phyloP scores from a whole-genome alignment of 1,284 basidiomycete genomes.

The Sphagnurus paluster region DNA sequence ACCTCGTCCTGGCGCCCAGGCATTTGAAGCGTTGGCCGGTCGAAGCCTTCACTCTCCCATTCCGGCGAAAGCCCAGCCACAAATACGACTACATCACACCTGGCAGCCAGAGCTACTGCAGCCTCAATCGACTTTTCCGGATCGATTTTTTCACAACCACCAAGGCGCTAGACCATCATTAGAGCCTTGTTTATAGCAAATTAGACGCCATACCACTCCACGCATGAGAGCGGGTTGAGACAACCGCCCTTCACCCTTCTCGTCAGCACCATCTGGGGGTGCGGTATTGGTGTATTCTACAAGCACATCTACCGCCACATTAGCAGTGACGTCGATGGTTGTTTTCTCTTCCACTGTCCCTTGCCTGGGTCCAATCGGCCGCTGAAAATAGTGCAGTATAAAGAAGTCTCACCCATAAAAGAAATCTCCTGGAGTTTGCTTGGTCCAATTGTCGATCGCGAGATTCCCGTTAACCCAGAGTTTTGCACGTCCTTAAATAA shows the following conservation, averaged over 20 bases:
- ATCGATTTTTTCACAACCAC: conserved; percentile 64
- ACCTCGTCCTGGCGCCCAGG: conserved; percentile 66
- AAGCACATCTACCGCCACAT: conserved; percentile 47
- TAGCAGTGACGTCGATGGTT: conserved; percentile 42
- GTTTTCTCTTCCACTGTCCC: conserved; percentile 65
- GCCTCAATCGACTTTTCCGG: conserved; percentile 56
- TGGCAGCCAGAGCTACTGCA: conserved; percentile 59
- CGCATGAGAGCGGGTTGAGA: conserved; percentile 67
- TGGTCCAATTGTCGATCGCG: conserved; percentile 70
- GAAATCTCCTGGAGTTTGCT: conserved; percentile 65
- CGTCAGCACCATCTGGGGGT: conserved; percentile 45
- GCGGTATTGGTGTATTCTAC: conserved; percentile 66
- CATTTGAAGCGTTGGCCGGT: conserved; percentile 56
- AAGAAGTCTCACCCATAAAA: conserved; percentile 62
- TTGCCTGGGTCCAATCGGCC: conserved; percentile 37
- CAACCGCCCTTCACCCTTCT: conserved; percentile 39
- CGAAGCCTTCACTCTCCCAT: conserved; percentile 73
- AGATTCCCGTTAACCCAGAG: conserved; percentile 64
- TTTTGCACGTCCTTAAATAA: conserved; percentile 48
- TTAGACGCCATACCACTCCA: conserved; percentile 51
- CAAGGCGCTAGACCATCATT: conserved; percentile 48
- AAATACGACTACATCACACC: conserved; percentile 59
- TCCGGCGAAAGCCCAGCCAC: conserved; percentile 66
- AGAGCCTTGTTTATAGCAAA: neutral
- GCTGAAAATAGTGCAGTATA: neutral